A percentile compares a stretch with the other conserved stretches of the same genome.
These are phyloP conservation scores for Tylopilus felleus DNA, from an alignment of 768 basidiomycete species.

Conservation along the genomic window DNA sequence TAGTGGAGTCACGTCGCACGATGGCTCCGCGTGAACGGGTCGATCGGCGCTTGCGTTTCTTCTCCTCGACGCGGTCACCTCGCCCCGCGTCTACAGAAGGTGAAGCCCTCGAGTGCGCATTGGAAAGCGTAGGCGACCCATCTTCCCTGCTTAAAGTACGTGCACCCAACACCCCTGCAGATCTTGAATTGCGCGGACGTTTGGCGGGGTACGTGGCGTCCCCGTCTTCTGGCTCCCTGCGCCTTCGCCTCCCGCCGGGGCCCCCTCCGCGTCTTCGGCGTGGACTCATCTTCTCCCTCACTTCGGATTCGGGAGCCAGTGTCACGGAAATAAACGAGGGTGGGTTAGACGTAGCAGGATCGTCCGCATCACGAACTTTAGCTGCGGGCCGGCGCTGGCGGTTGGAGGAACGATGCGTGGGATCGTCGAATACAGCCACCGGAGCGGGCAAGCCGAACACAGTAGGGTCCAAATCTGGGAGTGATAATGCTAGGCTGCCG, in stretches of 20 bases:
- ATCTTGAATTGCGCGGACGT: slow-evolving; percentile 53
- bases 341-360: slow-evolving; percentile 15
- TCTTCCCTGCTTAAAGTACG: slow-evolving; percentile 36
- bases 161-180: slow-evolving; percentile 20
- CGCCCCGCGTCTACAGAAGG: slow-evolving; percentile 16
- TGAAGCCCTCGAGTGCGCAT: slow-evolving; percentile 24
- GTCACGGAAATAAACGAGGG: slow-evolving; percentile 10
- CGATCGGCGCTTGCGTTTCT: slow-evolving; percentile 41
- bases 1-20: slow-evolving; percentile 48
- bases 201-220: slow-evolving; percentile 73
- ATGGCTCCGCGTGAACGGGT: slow-evolving; percentile 42
- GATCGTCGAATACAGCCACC: slow-evolving; percentile 42
- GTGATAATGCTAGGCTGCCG: slow-evolving; percentile 58
- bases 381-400: slow-evolving; percentile 47
- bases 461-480: slow-evolving; percentile 60
- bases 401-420: slow-evolving; percentile 40
- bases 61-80: slow-evolving; percentile 17
- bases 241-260: slow-evolving; percentile 47
- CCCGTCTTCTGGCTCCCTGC: slow-evolving; percentile 58
- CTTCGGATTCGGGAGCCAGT: slow-evolving; percentile 25
- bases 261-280: slow-evolving; percentile 45
- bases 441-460: slow-evolving; percentile 54
- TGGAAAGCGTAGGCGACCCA: slow-evolving; percentile 38
- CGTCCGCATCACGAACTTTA: slow-evolving; percentile 49
- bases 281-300: slow-evolving; percentile 46